These are phyloP conservation scores for Pyrenochaeta sp. DNA, from an alignment of 2,329 filamentous ascomycete species.

Conservation along the genomic window DNA sequence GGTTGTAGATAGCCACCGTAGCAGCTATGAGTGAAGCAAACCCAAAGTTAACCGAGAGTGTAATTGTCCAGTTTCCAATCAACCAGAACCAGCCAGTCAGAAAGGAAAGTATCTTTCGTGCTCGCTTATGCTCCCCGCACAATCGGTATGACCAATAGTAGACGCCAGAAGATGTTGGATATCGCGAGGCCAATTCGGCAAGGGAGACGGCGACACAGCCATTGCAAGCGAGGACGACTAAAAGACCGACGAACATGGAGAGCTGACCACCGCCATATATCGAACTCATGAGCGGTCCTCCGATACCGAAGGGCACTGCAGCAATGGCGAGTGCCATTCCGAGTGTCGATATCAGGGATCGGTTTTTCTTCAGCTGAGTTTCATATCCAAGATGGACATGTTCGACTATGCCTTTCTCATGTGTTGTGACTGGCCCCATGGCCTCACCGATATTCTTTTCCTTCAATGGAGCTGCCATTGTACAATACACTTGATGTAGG, in stretches of 20 bases:
- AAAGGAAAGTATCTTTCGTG: slow-evolving; percentile 11
- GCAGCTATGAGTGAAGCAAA: too few relatives aligned
- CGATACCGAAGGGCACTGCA: too few relatives aligned
- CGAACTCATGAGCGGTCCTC: too few relatives aligned
- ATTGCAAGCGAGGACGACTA: background rate
- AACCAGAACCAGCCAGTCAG: slow-evolving; percentile 16
- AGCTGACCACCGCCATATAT: too few relatives aligned
- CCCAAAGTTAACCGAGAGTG: slow-evolving; percentile 16
- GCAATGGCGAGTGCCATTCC: too few relatives aligned
- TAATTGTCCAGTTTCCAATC: slow-evolving; percentile 18
- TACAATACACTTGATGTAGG: too few relatives aligned
- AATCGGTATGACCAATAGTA: slow-evolving; percentile 18
- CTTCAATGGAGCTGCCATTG: too few relatives aligned
- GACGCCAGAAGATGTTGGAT: slow-evolving; percentile 15
- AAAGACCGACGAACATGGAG: too few relatives aligned
- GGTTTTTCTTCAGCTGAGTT: background rate
- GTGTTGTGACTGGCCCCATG: slow-evolving; percentile 43
- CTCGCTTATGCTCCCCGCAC: slow-evolving; percentile 1
- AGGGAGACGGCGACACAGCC: slow-evolving; percentile 13
- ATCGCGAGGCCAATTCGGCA: slow-evolving; percentile 14
- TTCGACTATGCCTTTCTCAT: slow-evolving; percentile 1
- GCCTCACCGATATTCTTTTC: too few relatives aligned
- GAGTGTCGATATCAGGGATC: too few relatives aligned
- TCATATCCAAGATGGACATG: slow-evolving; percentile 5
- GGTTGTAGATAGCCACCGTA: too few relatives aligned